These are phyloP conservation scores for Dispira parvispora DNA, from an alignment of 192 early-diverging fungal species.

Conservation along the genomic window DNA sequence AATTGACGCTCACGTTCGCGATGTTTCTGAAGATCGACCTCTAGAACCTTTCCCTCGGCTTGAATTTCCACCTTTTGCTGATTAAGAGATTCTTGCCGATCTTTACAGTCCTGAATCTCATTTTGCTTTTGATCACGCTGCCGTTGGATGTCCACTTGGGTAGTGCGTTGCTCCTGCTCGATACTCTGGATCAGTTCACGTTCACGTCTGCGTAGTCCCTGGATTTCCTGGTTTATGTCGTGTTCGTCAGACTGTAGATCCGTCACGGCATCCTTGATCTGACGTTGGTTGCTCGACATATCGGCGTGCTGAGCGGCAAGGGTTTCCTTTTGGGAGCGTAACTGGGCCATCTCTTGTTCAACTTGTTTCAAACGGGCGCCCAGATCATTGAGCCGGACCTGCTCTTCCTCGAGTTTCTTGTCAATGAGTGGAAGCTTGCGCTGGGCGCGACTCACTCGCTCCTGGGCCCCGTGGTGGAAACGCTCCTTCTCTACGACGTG, in stretches of 20 bases:
- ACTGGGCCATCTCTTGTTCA: slow-evolving; percentile 18
- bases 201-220: slow-evolving; percentile 16
- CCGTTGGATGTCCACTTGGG: slow-evolving; percentile 11
- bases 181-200: slow-evolving; percentile 11
- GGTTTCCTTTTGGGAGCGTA: slow-evolving; percentile 12
- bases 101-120: slow-evolving; percentile 21
- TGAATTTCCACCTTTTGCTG: slow-evolving; percentile 17
- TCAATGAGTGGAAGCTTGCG: slow-evolving; percentile 4
- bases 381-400: slow-evolving; percentile 23
- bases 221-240: slow-evolving; percentile 26
- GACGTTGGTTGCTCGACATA: slow-evolving; percentile 9
- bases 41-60: slow-evolving; percentile 18
- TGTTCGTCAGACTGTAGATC: slow-evolving; percentile 16
- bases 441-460: not conserved
- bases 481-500: slow-evolving; percentile 26
- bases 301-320: slow-evolving; percentile 15
- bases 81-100: slow-evolving; percentile 20
- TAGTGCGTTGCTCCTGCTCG: slow-evolving; percentile 12
- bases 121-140: slow-evolving; percentile 17
- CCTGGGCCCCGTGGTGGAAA: not conserved
- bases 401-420: slow-evolving; percentile 24
- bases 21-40: slow-evolving; percentile 18
- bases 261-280: slow-evolving; percentile 13
- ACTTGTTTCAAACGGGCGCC: slow-evolving; percentile 22
- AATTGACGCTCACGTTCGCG: slow-evolving; percentile 6